Conservation (phyloP, 352 stramenopile genomes). For the Pythium monospermum region DNA sequence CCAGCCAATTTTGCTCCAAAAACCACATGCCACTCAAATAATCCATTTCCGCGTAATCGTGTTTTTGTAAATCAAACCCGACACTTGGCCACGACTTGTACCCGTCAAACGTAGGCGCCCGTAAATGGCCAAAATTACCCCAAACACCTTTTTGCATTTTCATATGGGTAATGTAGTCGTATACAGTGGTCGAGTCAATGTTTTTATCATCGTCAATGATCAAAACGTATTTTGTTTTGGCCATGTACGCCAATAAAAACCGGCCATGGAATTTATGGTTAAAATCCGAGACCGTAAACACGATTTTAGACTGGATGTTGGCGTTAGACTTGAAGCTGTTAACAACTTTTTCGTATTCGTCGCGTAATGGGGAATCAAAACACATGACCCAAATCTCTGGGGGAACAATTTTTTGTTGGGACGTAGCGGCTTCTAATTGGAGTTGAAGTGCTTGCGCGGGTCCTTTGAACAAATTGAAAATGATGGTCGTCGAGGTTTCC, state of each 20-base stretch:
- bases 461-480: slow-evolving; percentile 69
- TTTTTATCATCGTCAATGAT: slow-evolving; percentile 23
- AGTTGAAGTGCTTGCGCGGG: slow-evolving; percentile 34
- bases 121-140: slow-evolving; percentile 48
- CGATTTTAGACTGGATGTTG: slow-evolving; percentile 4
- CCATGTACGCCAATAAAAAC: slow-evolving; percentile 25
- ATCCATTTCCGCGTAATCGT: slow-evolving; percentile 42
- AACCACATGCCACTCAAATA: slow-evolving; percentile 71
- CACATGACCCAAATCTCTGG: slow-evolving; percentile 62
- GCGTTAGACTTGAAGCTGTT: slow-evolving; percentile 4
- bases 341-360: slow-evolving; percentile 38
- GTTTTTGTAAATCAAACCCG: slow-evolving; percentile 24
- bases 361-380: slow-evolving; percentile 43
- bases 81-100: slow-evolving; percentile 55
- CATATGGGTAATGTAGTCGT: slow-evolving; percentile 21
- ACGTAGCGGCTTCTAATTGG: slow-evolving; percentile 33
- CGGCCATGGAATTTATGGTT: slow-evolving; percentile 28
- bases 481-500: slow-evolving; percentile 64
- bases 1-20: slow-evolving; percentile 52
- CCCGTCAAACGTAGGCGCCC: slow-evolving; percentile 28
- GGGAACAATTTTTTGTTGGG: slow-evolving; percentile 30
- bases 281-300: slow-evolving; percentile 20
- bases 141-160: slow-evolving; percentile 31
- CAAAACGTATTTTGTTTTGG: slow-evolving; percentile 25
- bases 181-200: slow-evolving; percentile 16